phyloP scores from a whole-genome alignment of 1,284 basidiomycete genomes.

The Spongispora temasekensis region DNA sequence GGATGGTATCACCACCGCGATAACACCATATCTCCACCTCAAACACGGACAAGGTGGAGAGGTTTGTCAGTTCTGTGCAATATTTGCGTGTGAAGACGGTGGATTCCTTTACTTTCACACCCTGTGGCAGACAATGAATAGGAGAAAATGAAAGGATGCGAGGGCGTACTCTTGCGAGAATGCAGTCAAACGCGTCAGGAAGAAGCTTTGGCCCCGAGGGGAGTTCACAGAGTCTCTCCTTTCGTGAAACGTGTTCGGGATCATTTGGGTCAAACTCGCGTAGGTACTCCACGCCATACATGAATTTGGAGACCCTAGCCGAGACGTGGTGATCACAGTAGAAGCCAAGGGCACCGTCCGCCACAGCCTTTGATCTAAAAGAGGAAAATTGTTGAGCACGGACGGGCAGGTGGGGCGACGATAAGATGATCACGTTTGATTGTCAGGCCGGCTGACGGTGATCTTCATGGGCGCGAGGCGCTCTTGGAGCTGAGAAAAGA shows the following conservation, averaged over 20 bases:
- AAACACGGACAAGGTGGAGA: conserved; percentile 72
- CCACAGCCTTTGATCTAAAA: conserved; percentile 73
- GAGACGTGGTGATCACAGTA: conserved; percentile 81
- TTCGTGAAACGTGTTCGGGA: conserved; percentile 62
- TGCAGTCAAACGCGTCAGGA: conserved; percentile 79
- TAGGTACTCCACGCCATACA: conserved; percentile 79
- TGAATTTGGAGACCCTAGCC: conserved; percentile 72
- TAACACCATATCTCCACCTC: conserved; percentile 83
- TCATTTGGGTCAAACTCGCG: conserved; percentile 65
- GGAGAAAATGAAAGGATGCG: conserved; percentile 1
- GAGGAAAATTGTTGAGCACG: conserved; percentile 9
- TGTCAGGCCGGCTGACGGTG: conserved; percentile 70
- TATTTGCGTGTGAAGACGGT: conserved; percentile 78
- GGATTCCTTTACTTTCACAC: conserved; percentile 75
- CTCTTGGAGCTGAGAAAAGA: conserved; percentile 72
- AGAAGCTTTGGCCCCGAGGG: conserved; percentile 73
- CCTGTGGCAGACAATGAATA: conserved; percentile 37
- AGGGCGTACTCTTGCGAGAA: conserved; percentile 59
- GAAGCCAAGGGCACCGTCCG: conserved; percentile 78
- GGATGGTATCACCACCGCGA: conserved; percentile 63
- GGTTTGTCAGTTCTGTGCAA: conserved; percentile 74
- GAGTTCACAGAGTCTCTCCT: conserved; percentile 67
- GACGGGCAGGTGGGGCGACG: too few species aligned
- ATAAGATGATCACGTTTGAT: conserved; percentile 62
- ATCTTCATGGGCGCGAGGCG: conserved; percentile 56